A percentile compares a stretch with the other conserved stretches of the same genome.
These are phyloP conservation scores for Pseudohalonectria lignicola DNA, from an alignment of 2,329 filamentous ascomycete species.

Conservation along the genomic window DNA sequence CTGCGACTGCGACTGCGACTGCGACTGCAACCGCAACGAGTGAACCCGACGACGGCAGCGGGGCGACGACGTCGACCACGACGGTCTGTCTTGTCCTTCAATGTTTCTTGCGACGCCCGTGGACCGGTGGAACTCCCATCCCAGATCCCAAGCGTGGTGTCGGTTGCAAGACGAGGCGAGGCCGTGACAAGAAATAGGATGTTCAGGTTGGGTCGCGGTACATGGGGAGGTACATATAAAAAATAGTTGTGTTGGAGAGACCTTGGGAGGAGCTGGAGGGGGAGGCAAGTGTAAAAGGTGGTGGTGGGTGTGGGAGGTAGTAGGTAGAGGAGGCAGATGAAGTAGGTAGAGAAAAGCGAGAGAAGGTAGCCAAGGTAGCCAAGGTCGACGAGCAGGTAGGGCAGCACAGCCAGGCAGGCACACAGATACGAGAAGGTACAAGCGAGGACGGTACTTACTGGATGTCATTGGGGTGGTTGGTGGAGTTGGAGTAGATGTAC, in stretches of 20 bases:
- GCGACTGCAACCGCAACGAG: not conserved
- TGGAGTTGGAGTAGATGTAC: conserved; percentile 44
- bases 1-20: too few relatives aligned
- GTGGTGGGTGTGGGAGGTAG: too few relatives aligned
- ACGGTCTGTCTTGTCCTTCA: conserved; percentile 2
- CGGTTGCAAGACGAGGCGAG: conserved; percentile 4
- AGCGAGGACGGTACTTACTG: conserved; percentile 38
- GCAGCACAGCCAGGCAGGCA: conserved; percentile 8
- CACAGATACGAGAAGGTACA: conserved; percentile 16
- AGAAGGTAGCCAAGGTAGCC: too few relatives aligned
- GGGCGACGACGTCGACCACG: not conserved
- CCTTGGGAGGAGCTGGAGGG: too few relatives aligned
- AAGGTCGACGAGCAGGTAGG: conserved; percentile 1
- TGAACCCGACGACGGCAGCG: conserved; percentile 3
- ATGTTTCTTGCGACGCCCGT: conserved; percentile 6
- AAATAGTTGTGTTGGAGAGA: not conserved
- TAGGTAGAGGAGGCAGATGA: too few relatives aligned
- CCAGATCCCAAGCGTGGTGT: too few relatives aligned
- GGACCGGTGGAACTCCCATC: conserved; percentile 6
- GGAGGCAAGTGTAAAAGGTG: too few relatives aligned
- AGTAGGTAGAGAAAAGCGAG: too few relatives aligned
- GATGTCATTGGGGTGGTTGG: conserved; percentile 43
- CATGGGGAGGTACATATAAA: conserved; percentile 11
- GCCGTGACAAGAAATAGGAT: not conserved
- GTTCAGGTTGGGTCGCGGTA: conserved; percentile 8